phyloP scores from a whole-genome alignment of 306 rosid genomes.

The Comarum palustre region DNA sequence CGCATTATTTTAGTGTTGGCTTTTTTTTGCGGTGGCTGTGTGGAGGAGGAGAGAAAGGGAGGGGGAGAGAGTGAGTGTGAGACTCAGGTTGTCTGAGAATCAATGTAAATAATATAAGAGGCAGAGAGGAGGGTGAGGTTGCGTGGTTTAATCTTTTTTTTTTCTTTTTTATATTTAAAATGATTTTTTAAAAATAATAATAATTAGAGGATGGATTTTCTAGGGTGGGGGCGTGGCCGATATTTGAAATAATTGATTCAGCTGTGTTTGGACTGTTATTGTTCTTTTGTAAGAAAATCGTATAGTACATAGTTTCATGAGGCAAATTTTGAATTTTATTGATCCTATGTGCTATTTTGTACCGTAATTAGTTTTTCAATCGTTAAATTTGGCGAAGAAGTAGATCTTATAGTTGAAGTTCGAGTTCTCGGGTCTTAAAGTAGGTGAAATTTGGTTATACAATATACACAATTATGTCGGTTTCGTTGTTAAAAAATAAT shows the following conservation, averaged over 20 bases:
- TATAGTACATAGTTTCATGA: neutral
- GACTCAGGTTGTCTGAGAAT: neutral
- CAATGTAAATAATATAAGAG: neutral
- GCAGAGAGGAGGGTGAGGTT: constrained; percentile 1
- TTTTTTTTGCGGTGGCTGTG: neutral
- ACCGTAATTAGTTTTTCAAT: too few species aligned
- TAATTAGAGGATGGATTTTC: neutral
- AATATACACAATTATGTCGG: too few species aligned
- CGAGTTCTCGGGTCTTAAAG: too few species aligned
- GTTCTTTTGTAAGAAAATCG: neutral
- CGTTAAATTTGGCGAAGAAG: too few species aligned
- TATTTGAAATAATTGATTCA: neutral
- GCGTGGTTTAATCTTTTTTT: neutral
- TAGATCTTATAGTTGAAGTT: too few species aligned
- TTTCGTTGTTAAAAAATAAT: too few species aligned
- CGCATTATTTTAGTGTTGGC: constrained; percentile 32
- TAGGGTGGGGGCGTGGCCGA: neutral
- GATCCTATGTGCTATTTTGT: too few species aligned
- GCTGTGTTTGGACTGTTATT: neutral
- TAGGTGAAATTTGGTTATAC: too few species aligned
- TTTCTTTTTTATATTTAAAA: neutral
- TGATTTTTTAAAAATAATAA: neutral
- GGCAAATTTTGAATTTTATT: too few species aligned
- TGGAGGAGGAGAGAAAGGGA: neutral
- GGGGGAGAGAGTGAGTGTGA: constrained; percentile 15